phyloP scores from a whole-genome alignment of 1,139 yeast species.

The Candida tropicalis region DNA sequence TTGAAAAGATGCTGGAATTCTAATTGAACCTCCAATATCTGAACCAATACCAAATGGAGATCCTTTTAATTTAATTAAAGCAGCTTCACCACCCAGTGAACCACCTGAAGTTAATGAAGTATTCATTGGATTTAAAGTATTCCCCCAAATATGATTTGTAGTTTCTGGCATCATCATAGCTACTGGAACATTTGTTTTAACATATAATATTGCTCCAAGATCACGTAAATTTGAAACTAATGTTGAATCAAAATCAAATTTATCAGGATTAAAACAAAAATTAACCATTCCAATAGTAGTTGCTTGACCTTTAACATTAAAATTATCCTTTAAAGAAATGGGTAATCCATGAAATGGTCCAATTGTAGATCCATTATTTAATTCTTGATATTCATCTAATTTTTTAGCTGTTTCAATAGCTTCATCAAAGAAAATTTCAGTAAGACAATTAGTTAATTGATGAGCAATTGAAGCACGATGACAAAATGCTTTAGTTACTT shows the following conservation, averaged over 20 bases:
- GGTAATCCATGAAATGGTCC: constrained; percentile 84
- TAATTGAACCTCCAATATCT: constrained; percentile 78
- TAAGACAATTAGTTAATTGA: constrained; percentile 38
- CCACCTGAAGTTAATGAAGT: constrained; percentile 52
- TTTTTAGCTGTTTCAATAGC: constrained; percentile 36
- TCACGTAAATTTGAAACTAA: constrained; percentile 27
- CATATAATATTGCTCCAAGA: constrained; percentile 67
- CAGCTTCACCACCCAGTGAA: constrained; percentile 78
- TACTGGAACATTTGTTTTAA: constrained; percentile 49
- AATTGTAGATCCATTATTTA: constrained; percentile 53
- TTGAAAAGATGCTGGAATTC: constrained; percentile 74
- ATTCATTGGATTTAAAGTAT: constrained; percentile 44
- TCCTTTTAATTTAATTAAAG: constrained; percentile 64
- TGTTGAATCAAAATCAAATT: constrained; percentile 38
- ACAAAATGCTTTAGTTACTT: constrained; percentile 52
- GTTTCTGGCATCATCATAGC: constrained; percentile 51
- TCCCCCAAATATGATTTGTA: constrained; percentile 41
- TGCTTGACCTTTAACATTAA: constrained; percentile 57
- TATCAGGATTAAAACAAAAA: constrained; percentile 53
- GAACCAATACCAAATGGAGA: constrained; percentile 71
- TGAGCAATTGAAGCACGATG: constrained; percentile 48
- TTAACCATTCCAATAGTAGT: constrained; percentile 58
- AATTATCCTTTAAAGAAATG: constrained; percentile 72
- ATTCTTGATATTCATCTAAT: constrained; percentile 42
- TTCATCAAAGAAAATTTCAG: constrained; percentile 35